Base-by-base conservation (phyloP, 352 stramenopile genomes). In the Globisporangium barbulae region DNA sequence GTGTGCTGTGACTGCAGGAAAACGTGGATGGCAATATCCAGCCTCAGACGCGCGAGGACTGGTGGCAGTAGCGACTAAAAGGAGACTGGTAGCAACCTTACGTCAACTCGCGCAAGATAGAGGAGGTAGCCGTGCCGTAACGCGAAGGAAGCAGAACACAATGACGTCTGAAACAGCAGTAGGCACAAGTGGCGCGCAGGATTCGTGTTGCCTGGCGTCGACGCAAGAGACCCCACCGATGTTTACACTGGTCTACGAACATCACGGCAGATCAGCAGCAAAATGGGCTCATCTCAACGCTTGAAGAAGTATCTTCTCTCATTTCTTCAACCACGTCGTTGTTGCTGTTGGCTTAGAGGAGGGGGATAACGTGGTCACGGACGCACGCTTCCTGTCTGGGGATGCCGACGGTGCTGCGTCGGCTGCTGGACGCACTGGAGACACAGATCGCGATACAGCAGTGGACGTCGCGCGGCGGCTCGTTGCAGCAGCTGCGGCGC, bases 211-310 rank as follows among this genome's bases (percentile, higher is more conserved):
- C n/a, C 31, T 15, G 41, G 25, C 8, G 15, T 17, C 37, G 15
- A 22, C 39, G 12, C 70, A 75, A 60, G 82, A 89, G 59, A 84
- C 80, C 0, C 75, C 82, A 13, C 80, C 82, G 13, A 59, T 64
- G 15, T 91, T 91, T 61, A 56, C 52, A 3, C 89, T 83, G 25
- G 25, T 39, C 10, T 39, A 39, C 5, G 5, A 41, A 41, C 3
- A 41, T 41, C 35, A 28, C 25, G 25, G 25, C 25, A 28, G 25
- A 28, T 28, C 33, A 39, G 9, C 33, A 39, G 9, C 33, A 39
- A 39, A 39, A 28, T 28, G 12, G 28, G 19, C 49, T 28, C 39
- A 55, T 55, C 49, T 41, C 28, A 39, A 17, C 6, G 28, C 15
- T 17, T 5, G 8, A 39, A 39, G 25, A 55, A 9, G 49, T 41